Conservation (phyloP, 768 basidiomycete species). For the Rhodotorula toruloides region DNA sequence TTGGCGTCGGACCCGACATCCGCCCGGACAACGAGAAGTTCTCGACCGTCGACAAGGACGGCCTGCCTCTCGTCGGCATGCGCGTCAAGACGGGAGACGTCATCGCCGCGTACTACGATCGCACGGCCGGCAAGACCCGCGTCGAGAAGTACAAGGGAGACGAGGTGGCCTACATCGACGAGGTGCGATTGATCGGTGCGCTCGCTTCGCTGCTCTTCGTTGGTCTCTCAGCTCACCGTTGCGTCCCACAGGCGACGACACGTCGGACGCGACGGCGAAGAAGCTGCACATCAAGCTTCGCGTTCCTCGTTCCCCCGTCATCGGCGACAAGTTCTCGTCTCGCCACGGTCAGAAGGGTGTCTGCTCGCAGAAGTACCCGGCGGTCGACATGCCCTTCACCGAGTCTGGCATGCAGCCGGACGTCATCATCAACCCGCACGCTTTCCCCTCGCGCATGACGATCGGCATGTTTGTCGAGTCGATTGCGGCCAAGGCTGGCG, state of each 20-base stretch:
- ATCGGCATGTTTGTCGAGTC: conserved; percentile 99
- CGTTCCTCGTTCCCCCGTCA: conserved; percentile 89
- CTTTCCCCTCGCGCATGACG: conserved; percentile 98
- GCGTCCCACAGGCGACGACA: conserved; percentile 62
- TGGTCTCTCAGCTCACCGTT: neutral
- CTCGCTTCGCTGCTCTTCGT: conserved; percentile 2
- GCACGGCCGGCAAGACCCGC: conserved; percentile 71
- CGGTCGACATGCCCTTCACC: conserved; percentile 96
- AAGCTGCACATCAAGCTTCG: conserved; percentile 90
- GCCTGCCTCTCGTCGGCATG: conserved; percentile 72
- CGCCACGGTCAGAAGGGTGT: conserved; percentile 99
- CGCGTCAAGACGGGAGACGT: conserved; percentile 67
- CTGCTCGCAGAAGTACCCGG: conserved; percentile 98
- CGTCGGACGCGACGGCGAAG: conserved; percentile 79
- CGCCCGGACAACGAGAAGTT: conserved; percentile 52
- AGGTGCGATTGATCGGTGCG: conserved; percentile 82
- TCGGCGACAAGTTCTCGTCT: conserved; percentile 99
- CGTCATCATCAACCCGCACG: conserved; percentile 98
- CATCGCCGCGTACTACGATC: conserved; percentile 80
- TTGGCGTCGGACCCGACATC: conserved; percentile 74
- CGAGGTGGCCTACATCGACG: conserved; percentile 79
- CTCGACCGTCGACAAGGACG: conserved; percentile 69
- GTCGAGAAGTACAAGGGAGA: conserved; percentile 96
- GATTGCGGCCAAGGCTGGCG: conserved; percentile 98
- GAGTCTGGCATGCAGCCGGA: conserved; percentile 99